Conservation (phyloP, 768 basidiomycete genomes). For the Mycena indigotica region DNA sequence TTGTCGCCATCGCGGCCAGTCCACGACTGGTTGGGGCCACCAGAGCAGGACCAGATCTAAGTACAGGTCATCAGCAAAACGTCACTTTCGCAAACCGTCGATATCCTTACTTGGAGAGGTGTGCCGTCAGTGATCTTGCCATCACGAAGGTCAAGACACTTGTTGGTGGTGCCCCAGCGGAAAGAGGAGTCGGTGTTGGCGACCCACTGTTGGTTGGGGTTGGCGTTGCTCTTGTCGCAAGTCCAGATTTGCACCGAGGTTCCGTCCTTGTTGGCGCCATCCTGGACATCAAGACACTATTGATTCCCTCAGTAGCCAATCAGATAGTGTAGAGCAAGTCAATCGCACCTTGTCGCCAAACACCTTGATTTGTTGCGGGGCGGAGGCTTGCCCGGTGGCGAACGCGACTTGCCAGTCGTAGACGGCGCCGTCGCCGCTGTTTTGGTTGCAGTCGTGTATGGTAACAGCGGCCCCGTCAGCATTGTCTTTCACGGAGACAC, state of each 20-base stretch:
- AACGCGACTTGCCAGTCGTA: slow-evolving; percentile 10
- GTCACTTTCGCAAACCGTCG: too few species aligned
- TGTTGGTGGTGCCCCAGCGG: slow-evolving; percentile 5
- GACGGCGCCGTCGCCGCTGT: background rate
- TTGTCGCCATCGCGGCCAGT: too few species aligned
- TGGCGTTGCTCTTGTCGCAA: slow-evolving; percentile 17
- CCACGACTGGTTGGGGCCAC: slow-evolving; percentile 13
- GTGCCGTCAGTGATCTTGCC: slow-evolving; percentile 8
- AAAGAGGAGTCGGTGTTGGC: slow-evolving; percentile 7
- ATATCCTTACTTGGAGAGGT: background rate
- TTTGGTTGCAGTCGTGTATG: slow-evolving; percentile 11
- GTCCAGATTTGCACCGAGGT: slow-evolving; percentile 27
- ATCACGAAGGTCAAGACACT: slow-evolving; percentile 12
- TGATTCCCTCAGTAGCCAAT: too few species aligned
- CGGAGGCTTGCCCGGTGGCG: slow-evolving; percentile 3
- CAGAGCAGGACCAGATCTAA: background rate
- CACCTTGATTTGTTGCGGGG: slow-evolving; percentile 9
- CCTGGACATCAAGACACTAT: slow-evolving; percentile 26
- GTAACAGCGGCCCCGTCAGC: background rate
- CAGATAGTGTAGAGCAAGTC: too few species aligned
- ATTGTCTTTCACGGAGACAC: slow-evolving; percentile 1
- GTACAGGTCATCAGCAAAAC: too few species aligned
- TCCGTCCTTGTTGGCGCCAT: slow-evolving; percentile 25
- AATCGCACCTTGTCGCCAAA: slow-evolving; percentile 9
- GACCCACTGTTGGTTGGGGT: slow-evolving; percentile 21